Conservation (phyloP, 176 grass and related monocot species). For the Hsuehochloa calcarea region DNA sequence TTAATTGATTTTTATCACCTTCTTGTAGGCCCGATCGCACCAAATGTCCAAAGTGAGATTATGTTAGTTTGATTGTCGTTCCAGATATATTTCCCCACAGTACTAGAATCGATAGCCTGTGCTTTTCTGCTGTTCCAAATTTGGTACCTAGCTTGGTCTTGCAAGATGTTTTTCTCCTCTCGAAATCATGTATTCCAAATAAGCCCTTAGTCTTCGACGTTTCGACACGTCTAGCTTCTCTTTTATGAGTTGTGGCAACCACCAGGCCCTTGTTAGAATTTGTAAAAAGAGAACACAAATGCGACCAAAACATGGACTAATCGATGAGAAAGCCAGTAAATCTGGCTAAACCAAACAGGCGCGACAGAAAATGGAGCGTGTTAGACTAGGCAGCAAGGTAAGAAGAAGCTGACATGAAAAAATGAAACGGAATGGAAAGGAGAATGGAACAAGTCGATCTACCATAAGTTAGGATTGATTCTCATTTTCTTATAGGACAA, state of each 20-base stretch:
- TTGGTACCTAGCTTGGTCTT: neutral
- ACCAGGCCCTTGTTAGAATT: neutral
- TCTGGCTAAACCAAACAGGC: neutral
- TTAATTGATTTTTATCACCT: slow-evolving; percentile 19
- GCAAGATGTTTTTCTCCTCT: neutral
- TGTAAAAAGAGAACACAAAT: neutral
- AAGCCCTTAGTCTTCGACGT: neutral
- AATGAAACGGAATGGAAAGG: neutral
- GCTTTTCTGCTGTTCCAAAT: neutral
- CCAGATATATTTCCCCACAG: slow-evolving; percentile 4
- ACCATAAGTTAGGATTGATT: neutral
- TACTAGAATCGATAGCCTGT: slow-evolving; percentile 23
- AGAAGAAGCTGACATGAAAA: neutral
- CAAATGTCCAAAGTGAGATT: neutral
- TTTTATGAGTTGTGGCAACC: neutral
- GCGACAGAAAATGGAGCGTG: neutral
- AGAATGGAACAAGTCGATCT: neutral
- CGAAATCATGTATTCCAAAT: neutral
- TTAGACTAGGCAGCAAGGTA: neutral
- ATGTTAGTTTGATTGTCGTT: slow-evolving; percentile 13
- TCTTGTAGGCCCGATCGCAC: slow-evolving; percentile 45
- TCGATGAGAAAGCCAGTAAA: neutral
- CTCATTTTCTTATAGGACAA: slow-evolving; percentile 7
- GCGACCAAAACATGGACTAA: neutral
- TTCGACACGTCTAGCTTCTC: neutral